These are phyloP conservation scores for Stachybotrys echinatus DNA, from an alignment of 2,329 filamentous ascomycete genomes.

Conservation along the genomic window DNA sequence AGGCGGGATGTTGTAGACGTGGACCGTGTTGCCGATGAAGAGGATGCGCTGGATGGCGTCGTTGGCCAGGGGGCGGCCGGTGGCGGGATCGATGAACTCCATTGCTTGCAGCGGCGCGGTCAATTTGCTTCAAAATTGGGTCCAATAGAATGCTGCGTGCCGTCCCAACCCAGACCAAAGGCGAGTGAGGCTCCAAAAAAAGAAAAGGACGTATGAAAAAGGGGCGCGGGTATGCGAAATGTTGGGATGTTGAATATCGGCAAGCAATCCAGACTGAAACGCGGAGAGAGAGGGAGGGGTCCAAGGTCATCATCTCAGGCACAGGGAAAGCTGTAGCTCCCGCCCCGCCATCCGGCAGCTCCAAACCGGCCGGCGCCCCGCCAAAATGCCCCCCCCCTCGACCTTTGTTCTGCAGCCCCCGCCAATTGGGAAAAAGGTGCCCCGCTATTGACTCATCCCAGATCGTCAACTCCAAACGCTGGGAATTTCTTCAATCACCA, in stretches of 20 bases:
- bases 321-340: not conserved
- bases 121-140: no score
- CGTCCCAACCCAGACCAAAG: no score
- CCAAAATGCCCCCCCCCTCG: not conserved
- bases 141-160: no score
- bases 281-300: not conserved
- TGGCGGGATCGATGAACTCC: conserved; percentile 66
- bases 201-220: no score
- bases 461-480: not conserved
- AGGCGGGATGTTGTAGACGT: conserved; percentile 85
- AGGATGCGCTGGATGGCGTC: conserved; percentile 83
- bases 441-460: not conserved
- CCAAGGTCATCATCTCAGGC: no score
- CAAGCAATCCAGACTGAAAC: no score
- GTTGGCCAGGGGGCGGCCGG: conserved; percentile 59
- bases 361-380: not conserved
- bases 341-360: not conserved
- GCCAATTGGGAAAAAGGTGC: not conserved
- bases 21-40: conserved; percentile 68
- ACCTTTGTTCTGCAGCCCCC: not conserved
- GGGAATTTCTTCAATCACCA: not conserved
- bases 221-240: no score
- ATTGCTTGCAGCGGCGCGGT: no score
- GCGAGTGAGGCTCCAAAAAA: no score
- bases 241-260: no score